Conservation (phyloP, 768 basidiomycete genomes). For the Nidularia sp. region DNA sequence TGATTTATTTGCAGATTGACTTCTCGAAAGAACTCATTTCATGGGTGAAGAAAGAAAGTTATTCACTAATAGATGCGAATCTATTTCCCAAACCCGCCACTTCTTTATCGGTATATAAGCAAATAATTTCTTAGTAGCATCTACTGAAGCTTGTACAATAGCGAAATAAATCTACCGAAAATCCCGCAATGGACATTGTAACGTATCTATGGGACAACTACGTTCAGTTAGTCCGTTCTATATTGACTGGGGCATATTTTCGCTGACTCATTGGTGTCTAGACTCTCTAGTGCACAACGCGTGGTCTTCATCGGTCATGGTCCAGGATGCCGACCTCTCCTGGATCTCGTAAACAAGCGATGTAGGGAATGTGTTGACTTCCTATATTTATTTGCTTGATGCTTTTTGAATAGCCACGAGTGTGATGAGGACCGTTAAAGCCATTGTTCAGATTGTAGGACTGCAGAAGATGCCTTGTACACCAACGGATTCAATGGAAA, state of each 20-base stretch:
- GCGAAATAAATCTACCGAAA: conserved; percentile 37
- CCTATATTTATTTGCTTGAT: neutral
- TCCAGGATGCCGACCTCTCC: conserved; percentile 71
- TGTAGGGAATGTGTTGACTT: conserved; percentile 34
- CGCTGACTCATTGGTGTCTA: conserved; percentile 20
- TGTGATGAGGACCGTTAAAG: conserved; percentile 61
- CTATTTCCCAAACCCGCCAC: conserved; percentile 60
- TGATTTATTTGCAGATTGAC: conserved; percentile 57
- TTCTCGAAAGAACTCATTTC: conserved; percentile 74
- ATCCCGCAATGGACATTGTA: conserved; percentile 55
- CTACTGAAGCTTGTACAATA: conserved; percentile 6
- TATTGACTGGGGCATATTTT: neutral
- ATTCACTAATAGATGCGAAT: conserved; percentile 83
- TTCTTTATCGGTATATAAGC: too few species aligned
- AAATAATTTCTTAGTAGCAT: too few species aligned
- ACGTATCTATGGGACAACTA: conserved; percentile 97
- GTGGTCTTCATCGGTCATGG: conserved; percentile 88
- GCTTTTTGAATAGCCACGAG: conserved; percentile 26
- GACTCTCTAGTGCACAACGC: conserved; percentile 66
- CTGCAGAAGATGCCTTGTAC: conserved; percentile 48
- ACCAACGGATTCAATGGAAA: conserved; percentile 51
- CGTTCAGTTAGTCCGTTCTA: conserved; percentile 63
- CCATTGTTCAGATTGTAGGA: conserved; percentile 78
- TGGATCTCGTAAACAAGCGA: conserved; percentile 69
- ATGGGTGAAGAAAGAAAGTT: conserved; percentile 69